These are phyloP conservation scores for Beverwykella pulmonaria DNA, from an alignment of 495 filamentous ascomycete species.

Conservation along the genomic window DNA sequence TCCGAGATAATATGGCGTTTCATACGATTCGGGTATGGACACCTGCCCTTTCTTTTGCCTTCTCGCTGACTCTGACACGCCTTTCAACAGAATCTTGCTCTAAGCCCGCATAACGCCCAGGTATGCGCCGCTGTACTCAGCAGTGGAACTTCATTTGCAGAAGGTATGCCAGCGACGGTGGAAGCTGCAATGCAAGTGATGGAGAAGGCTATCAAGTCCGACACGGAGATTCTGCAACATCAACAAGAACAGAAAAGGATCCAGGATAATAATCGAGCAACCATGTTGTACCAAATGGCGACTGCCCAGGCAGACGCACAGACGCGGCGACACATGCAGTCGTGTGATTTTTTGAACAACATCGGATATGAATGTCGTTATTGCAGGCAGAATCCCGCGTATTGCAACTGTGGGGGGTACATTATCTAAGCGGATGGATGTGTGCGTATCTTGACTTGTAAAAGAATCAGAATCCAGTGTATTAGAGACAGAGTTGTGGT, in stretches of 20 bases:
- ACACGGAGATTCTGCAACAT: neutral
- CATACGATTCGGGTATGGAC: neutral
- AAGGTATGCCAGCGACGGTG: neutral
- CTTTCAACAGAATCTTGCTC: conserved; percentile 1
- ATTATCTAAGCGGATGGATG: neutral
- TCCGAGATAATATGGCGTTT: conserved; percentile 1
- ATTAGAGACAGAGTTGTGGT: too few relatives aligned
- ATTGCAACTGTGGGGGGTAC: neutral
- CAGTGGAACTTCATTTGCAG: neutral
- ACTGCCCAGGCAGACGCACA: neutral
- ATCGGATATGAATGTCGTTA: conserved; percentile 2
- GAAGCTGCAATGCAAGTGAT: neutral
- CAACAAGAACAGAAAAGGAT: neutral
- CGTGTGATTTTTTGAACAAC: neutral
- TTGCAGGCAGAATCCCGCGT: conserved; percentile 3
- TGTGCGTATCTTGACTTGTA: too few relatives aligned
- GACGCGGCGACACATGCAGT: neutral
- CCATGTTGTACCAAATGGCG: neutral
- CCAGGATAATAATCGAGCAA: neutral
- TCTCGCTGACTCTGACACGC: neutral
- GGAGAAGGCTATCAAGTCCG: conserved; percentile 3
- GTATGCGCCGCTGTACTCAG: neutral
- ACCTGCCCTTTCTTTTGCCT: too few relatives aligned
- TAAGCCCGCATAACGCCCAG: neutral
- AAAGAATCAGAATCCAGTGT: too few relatives aligned